phyloP scores from a whole-genome alignment of 495 filamentous ascomycete genomes.

The Penicillium robsamsonii region DNA sequence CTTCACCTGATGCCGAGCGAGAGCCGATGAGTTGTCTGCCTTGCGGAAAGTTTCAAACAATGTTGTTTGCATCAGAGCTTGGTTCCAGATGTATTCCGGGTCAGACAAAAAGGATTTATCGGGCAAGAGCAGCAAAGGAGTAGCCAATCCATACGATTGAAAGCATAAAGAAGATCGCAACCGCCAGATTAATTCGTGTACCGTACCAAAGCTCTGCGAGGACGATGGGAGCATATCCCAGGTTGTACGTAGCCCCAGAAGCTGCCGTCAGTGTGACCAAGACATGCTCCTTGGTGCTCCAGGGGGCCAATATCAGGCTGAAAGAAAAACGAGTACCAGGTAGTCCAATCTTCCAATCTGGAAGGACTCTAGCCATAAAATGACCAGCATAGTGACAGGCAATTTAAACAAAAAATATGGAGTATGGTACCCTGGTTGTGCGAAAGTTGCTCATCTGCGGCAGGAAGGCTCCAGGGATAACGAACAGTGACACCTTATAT shows the following conservation, averaged over 20 bases:
- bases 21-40: too few relatives aligned
- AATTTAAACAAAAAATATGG: constrained; percentile 58
- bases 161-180: constrained; percentile 58
- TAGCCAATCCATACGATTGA: constrained; percentile 56
- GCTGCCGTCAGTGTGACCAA: constrained; percentile 54
- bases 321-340: constrained; percentile 51
- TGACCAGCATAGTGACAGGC: constrained; percentile 54
- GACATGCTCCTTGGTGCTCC: constrained; percentile 58
- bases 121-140: constrained; percentile 52
- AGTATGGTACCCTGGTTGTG: too few relatives aligned
- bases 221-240: constrained; percentile 49
- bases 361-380: constrained; percentile 51
- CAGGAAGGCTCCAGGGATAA: constrained; percentile 50
- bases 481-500: too few relatives aligned
- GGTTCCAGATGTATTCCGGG: constrained; percentile 51
- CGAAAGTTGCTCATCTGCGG: constrained; percentile 54
- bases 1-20: too few relatives aligned
- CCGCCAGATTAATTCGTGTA: constrained; percentile 45
- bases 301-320: constrained; percentile 54
- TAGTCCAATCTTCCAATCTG: constrained; percentile 43
- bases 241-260: constrained; percentile 53
- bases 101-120: constrained; percentile 56
- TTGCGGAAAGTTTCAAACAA: constrained; percentile 59
- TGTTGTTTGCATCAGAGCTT: constrained; percentile 52
- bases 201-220: constrained; percentile 55